These are phyloP conservation scores for Magnusiomyces magnusii DNA, from an alignment of 1,139 yeast species.

Conservation along the genomic window DNA sequence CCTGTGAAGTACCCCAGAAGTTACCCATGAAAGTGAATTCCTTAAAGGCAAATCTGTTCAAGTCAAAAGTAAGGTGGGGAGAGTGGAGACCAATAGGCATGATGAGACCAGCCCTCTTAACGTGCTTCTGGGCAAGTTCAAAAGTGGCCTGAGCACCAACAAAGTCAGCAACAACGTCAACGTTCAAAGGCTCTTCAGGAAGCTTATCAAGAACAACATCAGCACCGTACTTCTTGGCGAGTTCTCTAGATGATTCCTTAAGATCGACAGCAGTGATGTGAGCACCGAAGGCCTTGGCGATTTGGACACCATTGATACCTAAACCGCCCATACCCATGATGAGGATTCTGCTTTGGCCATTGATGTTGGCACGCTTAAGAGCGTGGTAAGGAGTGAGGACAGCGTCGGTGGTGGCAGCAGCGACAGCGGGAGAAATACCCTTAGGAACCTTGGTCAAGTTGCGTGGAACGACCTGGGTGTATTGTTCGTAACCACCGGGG, in stretches of 20 bases:
- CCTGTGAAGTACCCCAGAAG: conserved; percentile 44
- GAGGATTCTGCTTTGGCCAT: conserved; percentile 38
- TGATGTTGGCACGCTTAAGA: conserved; percentile 33
- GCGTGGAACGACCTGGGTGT: conserved; percentile 32
- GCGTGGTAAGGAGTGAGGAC: conserved; percentile 49
- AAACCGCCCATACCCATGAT: conserved; percentile 47
- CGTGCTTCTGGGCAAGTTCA: conserved; percentile 25
- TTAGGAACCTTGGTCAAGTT: conserved; percentile 39
- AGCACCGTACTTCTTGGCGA: conserved; percentile 40
- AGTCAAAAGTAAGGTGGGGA: conserved; percentile 32
- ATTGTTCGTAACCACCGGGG: conserved; percentile 48
- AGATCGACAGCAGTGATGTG: conserved; percentile 39
- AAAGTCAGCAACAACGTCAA: conserved; percentile 39
- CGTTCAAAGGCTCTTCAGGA: conserved; percentile 19
- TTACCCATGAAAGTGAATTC: conserved; percentile 40
- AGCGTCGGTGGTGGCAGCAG: conserved; percentile 47
- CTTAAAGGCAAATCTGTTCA: conserved; percentile 32
- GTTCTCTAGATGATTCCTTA: conserved; percentile 31
- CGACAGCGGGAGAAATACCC: conserved; percentile 39
- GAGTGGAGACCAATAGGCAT: conserved; percentile 42
- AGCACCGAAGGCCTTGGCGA: conserved; percentile 39
- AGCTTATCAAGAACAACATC: conserved; percentile 38
- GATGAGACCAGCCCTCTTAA: conserved; percentile 38
- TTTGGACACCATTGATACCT: conserved; percentile 45
- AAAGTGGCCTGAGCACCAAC: conserved; percentile 40